Percentiles rank a stretch among this genome's conserved stretches.
Conservation (phyloP, 805 yeast genomes). For the Saturnispora sanitii region DNA sequence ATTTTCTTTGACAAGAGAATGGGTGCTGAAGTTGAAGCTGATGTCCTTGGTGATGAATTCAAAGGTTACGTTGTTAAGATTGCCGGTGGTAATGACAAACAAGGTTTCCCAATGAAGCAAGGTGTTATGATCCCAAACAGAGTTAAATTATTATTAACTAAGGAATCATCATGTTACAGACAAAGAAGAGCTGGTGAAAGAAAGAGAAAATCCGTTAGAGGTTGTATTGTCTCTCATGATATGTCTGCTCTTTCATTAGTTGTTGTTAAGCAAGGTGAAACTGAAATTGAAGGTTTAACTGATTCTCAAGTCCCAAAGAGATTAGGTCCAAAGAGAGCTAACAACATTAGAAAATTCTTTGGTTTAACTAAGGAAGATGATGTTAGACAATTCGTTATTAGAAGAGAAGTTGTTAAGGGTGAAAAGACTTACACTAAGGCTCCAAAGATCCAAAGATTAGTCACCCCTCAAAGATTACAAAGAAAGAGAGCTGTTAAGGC, state of each 20-base stretch:
- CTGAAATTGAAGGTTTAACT: slow-evolving; percentile 92
- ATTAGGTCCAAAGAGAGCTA: slow-evolving; percentile 99
- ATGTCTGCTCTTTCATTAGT: slow-evolving; percentile 90
- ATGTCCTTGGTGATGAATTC: slow-evolving; percentile 96
- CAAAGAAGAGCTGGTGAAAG: slow-evolving; percentile 99
- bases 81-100: slow-evolving; percentile 99
- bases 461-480: slow-evolving; percentile 98
- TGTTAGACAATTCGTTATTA: slow-evolving; percentile 83
- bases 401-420: slow-evolving; percentile 98
- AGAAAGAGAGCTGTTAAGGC: slow-evolving; percentile 97
- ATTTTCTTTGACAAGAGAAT: slow-evolving; percentile 98
- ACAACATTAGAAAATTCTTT: slow-evolving; percentile 99
- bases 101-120: slow-evolving; percentile 99
- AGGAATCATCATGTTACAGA: slow-evolving; percentile 98
- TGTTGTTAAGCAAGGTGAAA: slow-evolving; percentile 95
- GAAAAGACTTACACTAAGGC: slow-evolving; percentile 99
- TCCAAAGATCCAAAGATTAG: slow-evolving; percentile 99
- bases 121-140: slow-evolving; percentile 99
- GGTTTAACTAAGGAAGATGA: slow-evolving; percentile 94
- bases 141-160: slow-evolving; percentile 88
- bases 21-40: slow-evolving; percentile 99
- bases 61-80: slow-evolving; percentile 98
- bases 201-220: slow-evolving; percentile 99
- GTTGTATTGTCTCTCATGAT: slow-evolving; percentile 97
- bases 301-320: slow-evolving; percentile 94